Evolutionary conservation across 371 early-diverging fungal genomes (phyloP).

Genomic region (Sporodiniella umbellata): DNA sequence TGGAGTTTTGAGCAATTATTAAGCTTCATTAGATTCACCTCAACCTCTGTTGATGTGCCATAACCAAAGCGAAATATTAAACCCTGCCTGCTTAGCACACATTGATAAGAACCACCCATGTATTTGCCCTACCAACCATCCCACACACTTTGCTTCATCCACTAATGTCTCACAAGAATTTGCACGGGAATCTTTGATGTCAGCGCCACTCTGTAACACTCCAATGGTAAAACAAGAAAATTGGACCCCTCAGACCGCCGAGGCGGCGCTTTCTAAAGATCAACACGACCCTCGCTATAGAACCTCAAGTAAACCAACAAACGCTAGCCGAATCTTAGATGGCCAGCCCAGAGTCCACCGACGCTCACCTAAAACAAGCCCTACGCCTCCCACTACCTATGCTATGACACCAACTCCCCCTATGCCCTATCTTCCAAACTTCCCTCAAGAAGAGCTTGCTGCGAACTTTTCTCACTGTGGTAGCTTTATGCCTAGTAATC

Average conservation of each 20-base stretch:
- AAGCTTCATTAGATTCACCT: not conserved
- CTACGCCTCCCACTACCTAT: not conserved
- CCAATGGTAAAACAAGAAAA: not conserved
- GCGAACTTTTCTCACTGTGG: conserved; percentile 19
- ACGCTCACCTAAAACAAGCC: conserved; percentile 8
- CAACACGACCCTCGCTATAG: conserved; percentile 12
- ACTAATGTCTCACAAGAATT: conserved; percentile 6
- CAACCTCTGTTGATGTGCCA: conserved; percentile 15
- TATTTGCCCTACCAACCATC: conserved; percentile 7
- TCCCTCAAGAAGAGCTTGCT: not conserved
- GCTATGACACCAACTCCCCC: not conserved
- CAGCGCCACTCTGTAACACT: conserved; percentile 13
- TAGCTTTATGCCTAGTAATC: conserved; percentile 22
- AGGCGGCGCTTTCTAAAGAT: conserved; percentile 30
- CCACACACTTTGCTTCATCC: conserved; percentile 2
- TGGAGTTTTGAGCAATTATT: not conserved
- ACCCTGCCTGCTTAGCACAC: conserved; percentile 2
- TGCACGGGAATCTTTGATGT: conserved; percentile 10
- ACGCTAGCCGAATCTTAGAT: conserved; percentile 15
- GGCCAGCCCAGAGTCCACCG: conserved; percentile 19
- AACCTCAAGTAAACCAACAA: conserved; percentile 20
- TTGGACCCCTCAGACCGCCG: conserved; percentile 11
- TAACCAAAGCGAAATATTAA: not conserved
- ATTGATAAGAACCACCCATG: conserved; percentile 8
- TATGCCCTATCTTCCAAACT: not conserved